A percentile compares a stretch with the other conserved stretches of the same genome.
Conservation (phyloP, 306 rosid genomes). For the Gleditsia sinensis region DNA sequence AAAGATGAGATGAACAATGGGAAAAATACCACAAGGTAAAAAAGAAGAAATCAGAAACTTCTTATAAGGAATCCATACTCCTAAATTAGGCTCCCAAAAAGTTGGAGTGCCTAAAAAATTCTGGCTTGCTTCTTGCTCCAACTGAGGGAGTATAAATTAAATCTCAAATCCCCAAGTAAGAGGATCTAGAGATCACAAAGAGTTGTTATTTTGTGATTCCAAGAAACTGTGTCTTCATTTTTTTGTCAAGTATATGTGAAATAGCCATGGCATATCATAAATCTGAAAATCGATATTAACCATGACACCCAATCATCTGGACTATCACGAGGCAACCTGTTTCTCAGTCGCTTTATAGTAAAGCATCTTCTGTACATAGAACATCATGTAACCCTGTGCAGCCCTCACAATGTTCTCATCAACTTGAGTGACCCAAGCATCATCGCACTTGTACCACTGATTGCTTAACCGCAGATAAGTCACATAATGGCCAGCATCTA, state of each 20-base stretch:
- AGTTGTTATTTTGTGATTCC: neutral
- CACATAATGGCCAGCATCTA: constrained; percentile 91
- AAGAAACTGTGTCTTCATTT: constrained; percentile 22
- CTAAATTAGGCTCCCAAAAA: constrained; percentile 38
- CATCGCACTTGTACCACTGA: constrained; percentile 92
- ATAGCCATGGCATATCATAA: constrained; percentile 42
- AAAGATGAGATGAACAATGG: neutral
- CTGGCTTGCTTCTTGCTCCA: constrained; percentile 58
- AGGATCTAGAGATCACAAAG: constrained; percentile 33
- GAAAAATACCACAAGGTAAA: neutral
- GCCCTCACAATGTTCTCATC: constrained; percentile 87
- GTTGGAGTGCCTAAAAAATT: constrained; percentile 70
- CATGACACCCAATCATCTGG: constrained; percentile 41
- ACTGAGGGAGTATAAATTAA: constrained; percentile 40
- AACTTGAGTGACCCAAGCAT: constrained; percentile 92
- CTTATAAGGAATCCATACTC: constrained; percentile 38
- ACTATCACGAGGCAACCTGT: constrained; percentile 54
- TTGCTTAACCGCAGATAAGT: constrained; percentile 81
- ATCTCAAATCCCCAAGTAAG: constrained; percentile 11
- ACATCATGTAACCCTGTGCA: constrained; percentile 94
- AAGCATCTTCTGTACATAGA: constrained; percentile 93
- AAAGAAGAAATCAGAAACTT: constrained; percentile 14
- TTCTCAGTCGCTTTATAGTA: constrained; percentile 79
- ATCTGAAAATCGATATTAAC: constrained; percentile 32
- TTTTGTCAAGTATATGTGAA: constrained; percentile 36